These are phyloP conservation scores for Podaxis sp. DNA, from an alignment of 768 basidiomycete species.

Conservation along the genomic window DNA sequence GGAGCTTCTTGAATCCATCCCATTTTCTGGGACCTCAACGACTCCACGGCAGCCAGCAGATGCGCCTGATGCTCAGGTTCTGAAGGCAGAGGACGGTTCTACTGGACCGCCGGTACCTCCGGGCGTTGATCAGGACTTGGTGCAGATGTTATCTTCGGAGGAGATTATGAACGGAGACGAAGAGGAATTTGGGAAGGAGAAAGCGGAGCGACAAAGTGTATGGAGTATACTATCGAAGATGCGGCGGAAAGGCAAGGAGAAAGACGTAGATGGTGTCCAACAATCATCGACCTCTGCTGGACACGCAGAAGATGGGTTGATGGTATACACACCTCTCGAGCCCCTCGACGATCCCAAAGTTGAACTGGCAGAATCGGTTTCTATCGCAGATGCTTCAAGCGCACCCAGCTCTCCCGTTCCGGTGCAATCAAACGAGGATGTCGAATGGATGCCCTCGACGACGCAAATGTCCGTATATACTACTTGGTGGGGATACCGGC, in stretches of 20 bases:
- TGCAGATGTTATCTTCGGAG: conserved; percentile 55
- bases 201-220: conserved; percentile 42
- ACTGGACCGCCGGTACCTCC: conserved; percentile 38
- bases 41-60: conserved; percentile 18
- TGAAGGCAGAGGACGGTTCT: conserved; percentile 23
- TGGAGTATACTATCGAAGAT: conserved; percentile 60
- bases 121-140: conserved; percentile 47
- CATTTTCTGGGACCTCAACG: conserved; percentile 28
- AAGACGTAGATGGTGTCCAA: conserved; percentile 21
- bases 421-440: conserved; percentile 29
- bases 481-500: conserved; percentile 79
- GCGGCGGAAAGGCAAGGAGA: conserved; percentile 18
- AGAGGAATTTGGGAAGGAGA: conserved; percentile 20
- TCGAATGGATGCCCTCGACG: conserved; percentile 69
- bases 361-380: conserved; percentile 67
- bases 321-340: conserved; percentile 75
- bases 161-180: conserved; percentile 63
- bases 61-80: conserved; percentile 16
- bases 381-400: conserved; percentile 27
- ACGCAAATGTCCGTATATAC: conserved; percentile 74
- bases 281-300: conserved; percentile 20
- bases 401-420: conserved; percentile 15
- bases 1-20: conserved; percentile 36
- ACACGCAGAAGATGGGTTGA: conserved; percentile 55
- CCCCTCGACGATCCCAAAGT: conserved; percentile 63